Evolutionary conservation across 192 early-diverging fungal species (phyloP).

Genomic region (Jimgerdemannia flammicorona): DNA sequence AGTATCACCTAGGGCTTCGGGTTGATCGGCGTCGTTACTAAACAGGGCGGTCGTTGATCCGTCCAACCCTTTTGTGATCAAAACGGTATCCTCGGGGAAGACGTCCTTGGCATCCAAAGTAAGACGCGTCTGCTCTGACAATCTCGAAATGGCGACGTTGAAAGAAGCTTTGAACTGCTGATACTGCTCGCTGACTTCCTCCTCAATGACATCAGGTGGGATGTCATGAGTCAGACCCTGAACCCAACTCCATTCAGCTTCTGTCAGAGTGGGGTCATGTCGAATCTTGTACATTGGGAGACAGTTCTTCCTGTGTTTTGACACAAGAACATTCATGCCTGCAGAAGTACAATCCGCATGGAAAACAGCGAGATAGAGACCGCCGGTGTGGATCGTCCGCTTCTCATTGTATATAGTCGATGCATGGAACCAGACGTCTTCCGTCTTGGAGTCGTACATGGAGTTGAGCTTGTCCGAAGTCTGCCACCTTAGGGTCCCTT

Average conservation of each 20-base stretch:
- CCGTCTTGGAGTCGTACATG: conserved; percentile 25
- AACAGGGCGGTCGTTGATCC: conserved; percentile 1
- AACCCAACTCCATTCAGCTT: conserved; percentile 41
- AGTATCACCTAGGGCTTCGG: neutral
- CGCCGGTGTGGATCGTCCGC: conserved; percentile 20
- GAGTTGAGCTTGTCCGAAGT: conserved; percentile 26
- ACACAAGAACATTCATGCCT: conserved; percentile 39
- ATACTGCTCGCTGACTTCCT: conserved; percentile 3
- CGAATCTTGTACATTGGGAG: conserved; percentile 38
- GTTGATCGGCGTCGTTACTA: neutral
- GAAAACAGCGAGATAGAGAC: conserved; percentile 44
- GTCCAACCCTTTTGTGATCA: conserved; percentile 6
- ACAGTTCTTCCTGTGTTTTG: conserved; percentile 36
- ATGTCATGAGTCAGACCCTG: conserved; percentile 12
- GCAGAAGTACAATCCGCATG: conserved; percentile 42
- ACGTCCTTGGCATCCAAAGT: conserved; percentile 7
- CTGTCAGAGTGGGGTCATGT: conserved; percentile 20
- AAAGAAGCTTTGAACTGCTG: neutral
- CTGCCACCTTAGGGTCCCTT: conserved; percentile 34
- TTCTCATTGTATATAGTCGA: neutral
- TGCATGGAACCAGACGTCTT: conserved; percentile 21
- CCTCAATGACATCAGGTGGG: neutral
- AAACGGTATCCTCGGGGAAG: conserved; percentile 9
- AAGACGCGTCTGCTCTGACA: conserved; percentile 7
- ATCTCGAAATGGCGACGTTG: conserved; percentile 1